phyloP scores from a whole-genome alignment of 2,329 filamentous ascomycete genomes.

The Botrytis tulipae region DNA sequence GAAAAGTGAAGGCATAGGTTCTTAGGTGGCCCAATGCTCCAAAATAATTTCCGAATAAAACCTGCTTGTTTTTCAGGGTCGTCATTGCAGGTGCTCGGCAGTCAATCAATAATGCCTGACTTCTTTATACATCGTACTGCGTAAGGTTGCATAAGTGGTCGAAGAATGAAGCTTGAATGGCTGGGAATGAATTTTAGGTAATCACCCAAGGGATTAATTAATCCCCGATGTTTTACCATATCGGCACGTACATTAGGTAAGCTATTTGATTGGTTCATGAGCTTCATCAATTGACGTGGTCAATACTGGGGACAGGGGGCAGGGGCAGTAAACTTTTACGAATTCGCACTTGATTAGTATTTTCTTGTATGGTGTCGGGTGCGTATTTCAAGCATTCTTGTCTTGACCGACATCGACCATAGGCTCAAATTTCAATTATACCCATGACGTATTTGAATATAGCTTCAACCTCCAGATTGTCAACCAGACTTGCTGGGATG shows the following conservation, averaged over 20 bases:
- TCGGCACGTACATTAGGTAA: not conserved
- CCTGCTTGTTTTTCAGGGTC: not conserved
- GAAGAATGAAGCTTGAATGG: not conserved
- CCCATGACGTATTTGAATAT: conserved; percentile 4
- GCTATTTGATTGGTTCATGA: not conserved
- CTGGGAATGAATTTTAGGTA: not conserved
- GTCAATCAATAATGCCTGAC: not conserved
- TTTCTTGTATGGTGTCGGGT: too few species aligned
- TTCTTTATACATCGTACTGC: not conserved
- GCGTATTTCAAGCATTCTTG: not conserved
- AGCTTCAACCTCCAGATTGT: not conserved
- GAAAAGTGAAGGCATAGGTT: not conserved
- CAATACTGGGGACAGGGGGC: not conserved
- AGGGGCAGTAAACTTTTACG: not conserved
- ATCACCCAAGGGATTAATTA: not conserved
- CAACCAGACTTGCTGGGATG: not conserved
- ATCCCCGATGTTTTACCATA: not conserved
- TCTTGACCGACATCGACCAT: not conserved
- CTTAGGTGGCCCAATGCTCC: not conserved
- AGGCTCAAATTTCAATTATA: not conserved
- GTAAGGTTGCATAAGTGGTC: not conserved
- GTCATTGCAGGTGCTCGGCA: not conserved
- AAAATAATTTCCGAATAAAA: not conserved
- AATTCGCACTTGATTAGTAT: too few species aligned
- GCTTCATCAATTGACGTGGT: not conserved